These are phyloP conservation scores for Zoysia pacifica DNA, from an alignment of 176 grass and related monocot genomes.

Conservation along the genomic window DNA sequence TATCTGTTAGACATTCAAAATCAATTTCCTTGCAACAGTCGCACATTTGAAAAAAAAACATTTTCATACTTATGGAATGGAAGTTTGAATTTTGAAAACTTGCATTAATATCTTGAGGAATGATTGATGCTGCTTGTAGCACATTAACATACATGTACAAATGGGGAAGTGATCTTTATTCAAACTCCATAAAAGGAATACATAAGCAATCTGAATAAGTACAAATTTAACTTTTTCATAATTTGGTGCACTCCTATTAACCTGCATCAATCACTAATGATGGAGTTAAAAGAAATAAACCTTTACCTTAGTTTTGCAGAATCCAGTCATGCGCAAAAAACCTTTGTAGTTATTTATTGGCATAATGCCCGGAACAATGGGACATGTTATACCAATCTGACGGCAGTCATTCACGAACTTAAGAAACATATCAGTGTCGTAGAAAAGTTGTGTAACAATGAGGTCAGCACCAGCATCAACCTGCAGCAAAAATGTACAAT, in stretches of 20 bases:
- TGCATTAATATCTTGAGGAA: neutral
- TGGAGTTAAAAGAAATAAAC: constrained; percentile 9
- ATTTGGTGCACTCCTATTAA: neutral
- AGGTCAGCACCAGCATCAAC: constrained; percentile 86
- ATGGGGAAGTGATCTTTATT: neutral
- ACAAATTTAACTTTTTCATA: constrained; percentile 2
- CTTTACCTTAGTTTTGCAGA: constrained; percentile 90
- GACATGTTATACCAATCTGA: constrained; percentile 86
- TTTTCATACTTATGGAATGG: neutral
- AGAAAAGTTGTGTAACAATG: constrained; percentile 86
- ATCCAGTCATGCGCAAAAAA: constrained; percentile 80
- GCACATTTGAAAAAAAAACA: neutral
- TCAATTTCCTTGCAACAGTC: neutral
- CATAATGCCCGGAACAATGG: constrained; percentile 96
- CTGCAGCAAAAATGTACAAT: constrained; percentile 39
- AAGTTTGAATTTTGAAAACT: neutral
- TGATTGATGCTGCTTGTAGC: neutral
- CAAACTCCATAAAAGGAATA: constrained; percentile 18
- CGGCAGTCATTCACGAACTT: constrained; percentile 91
- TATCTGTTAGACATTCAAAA: constrained; percentile 51
- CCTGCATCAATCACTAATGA: constrained; percentile 27
- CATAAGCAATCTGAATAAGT: neutral
- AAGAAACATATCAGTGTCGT: constrained; percentile 84
- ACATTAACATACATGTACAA: neutral
- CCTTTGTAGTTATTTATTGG: constrained; percentile 91